Base-by-base conservation (phyloP, 1,139 yeast genomes). In the Candida sp. region DNA sequence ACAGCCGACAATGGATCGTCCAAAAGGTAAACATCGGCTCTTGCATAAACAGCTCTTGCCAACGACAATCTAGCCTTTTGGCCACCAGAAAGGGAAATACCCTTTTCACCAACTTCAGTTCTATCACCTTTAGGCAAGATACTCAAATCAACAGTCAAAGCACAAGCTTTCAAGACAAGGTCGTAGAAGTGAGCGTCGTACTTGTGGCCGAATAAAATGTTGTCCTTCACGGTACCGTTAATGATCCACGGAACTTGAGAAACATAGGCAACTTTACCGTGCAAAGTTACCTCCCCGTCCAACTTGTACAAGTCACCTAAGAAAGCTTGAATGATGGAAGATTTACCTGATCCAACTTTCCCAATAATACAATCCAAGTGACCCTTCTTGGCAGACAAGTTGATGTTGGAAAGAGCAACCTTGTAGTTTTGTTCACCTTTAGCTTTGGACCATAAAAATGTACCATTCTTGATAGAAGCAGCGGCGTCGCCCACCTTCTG, bases 311-410 rank as follows among this genome's bases (percentile, higher is more conserved):
- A 77, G 62, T 93, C 96, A 58, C 98, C 99, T 42, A 94, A 73
- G 39, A 92, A 75, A 23, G 96, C 85, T 68, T 90, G 96, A 58
- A 94, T 77, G 45, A 94, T 70, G 0, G 97, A 90, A 11, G 97
- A 88, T 66, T 94, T 94, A 56, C 99, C 99, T 42, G 90, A 77
- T 33, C 98, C 99, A 51, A 94, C 98, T 58, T 84, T 86, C 49
- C 99, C 98, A 48, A 94, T 94, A 60, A 94, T 80, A 76, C 98
- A 94, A 51, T 85, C 83, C 51, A 94, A 78, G 55, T 90, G 86
- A 51, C 97, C 98, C 67, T 91, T 92, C 56, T 73, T 81, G 7
- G 96, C 91, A 30, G 65, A 68, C 57, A 88, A 85, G 63, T 86
- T 84, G 53, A 92, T 84, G 59, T 88, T 80, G 5, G 85, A 79